Evolutionary conservation across 208 protist genomes (phyloP).

Genomic region (Crithidia bombi): DNA sequence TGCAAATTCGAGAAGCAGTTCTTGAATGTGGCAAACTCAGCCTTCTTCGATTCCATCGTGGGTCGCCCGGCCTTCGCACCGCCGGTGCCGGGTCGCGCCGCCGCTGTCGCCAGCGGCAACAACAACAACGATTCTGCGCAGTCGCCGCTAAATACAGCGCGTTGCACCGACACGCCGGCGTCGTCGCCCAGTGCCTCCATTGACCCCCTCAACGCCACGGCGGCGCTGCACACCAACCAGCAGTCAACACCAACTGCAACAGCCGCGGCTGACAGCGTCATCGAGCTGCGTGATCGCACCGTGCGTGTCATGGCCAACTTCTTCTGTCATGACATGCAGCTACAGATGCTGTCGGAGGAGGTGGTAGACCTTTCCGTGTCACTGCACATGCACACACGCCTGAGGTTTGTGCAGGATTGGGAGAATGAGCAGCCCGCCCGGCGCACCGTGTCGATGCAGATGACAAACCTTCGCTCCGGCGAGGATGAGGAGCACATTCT

Average conservation of each 20-base stretch:
- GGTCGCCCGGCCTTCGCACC: slow-evolving; percentile 7
- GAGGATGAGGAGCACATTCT: slow-evolving; percentile 65
- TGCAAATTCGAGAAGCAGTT: slow-evolving; percentile 75
- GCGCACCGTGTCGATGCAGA: slow-evolving; percentile 46
- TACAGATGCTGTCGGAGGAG: slow-evolving; percentile 76
- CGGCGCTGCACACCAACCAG: background rate
- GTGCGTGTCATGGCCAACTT: slow-evolving; percentile 46
- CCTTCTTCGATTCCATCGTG: slow-evolving; percentile 32
- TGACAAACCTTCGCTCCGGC: slow-evolving; percentile 62
- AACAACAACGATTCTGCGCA: background rate
- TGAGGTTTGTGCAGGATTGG: slow-evolving; percentile 49
- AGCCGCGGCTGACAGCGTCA: slow-evolving; percentile 2
- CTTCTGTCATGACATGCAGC: slow-evolving; percentile 39
- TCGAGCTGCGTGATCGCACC: slow-evolving; percentile 32
- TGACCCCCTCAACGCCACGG: background rate
- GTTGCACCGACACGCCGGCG: slow-evolving; percentile 4
- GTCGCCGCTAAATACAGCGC: slow-evolving; percentile 14
- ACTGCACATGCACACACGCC: slow-evolving; percentile 45
- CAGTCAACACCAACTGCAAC: background rate
- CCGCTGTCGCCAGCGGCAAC: background rate
- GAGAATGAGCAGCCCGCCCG: slow-evolving; percentile 50
- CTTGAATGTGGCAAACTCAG: slow-evolving; percentile 37
- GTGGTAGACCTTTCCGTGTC: slow-evolving; percentile 60
- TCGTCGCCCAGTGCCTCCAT: slow-evolving; percentile 11
- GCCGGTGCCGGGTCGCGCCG: background rate